Evolutionary conservation across 139 green algal species (phyloP).

Genomic region (Gonium pectorale): DNA sequence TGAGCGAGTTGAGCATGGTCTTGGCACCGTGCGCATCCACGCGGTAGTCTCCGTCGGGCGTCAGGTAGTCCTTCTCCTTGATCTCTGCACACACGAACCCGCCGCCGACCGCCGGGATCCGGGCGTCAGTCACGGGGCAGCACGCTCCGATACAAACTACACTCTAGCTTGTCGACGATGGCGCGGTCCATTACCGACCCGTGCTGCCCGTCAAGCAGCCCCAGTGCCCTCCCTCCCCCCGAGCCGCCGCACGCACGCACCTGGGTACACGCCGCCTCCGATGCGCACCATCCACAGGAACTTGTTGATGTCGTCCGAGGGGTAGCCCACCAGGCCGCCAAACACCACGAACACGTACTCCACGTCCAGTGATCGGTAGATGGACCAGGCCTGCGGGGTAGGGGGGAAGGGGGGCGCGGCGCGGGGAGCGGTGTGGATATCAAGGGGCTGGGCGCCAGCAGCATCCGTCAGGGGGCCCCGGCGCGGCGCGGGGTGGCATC

Average conservation of each 20-base stretch:
- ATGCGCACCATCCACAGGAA: slow-evolving; percentile 97
- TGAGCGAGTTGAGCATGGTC: slow-evolving; percentile 80
- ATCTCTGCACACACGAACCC: slow-evolving; percentile 86
- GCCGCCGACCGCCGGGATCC: no score
- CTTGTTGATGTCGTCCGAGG: slow-evolving; percentile 97
- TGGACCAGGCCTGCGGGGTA: slow-evolving; percentile 73
- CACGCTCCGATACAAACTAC: no score
- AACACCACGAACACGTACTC: slow-evolving; percentile 98
- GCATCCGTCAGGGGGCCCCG: no score
- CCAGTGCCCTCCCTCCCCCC: no score
- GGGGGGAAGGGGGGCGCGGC: neutral
- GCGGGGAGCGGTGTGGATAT: neutral
- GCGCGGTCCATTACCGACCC: no score
- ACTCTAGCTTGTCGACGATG: no score
- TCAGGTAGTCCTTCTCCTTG: slow-evolving; percentile 93
- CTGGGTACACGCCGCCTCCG: slow-evolving; percentile 64
- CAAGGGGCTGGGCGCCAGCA: no score
- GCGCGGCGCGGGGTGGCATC: no score
- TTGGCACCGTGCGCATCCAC: slow-evolving; percentile 78
- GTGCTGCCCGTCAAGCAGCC: no score
- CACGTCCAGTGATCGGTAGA: slow-evolving; percentile 88
- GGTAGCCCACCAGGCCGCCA: slow-evolving; percentile 88
- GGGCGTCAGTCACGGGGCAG: no score
- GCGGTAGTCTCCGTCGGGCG: slow-evolving; percentile 72
- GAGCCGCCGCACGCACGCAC: neutral